Conservation (phyloP, 805 yeast genomes). For the Myxozyma mucilagina region DNA sequence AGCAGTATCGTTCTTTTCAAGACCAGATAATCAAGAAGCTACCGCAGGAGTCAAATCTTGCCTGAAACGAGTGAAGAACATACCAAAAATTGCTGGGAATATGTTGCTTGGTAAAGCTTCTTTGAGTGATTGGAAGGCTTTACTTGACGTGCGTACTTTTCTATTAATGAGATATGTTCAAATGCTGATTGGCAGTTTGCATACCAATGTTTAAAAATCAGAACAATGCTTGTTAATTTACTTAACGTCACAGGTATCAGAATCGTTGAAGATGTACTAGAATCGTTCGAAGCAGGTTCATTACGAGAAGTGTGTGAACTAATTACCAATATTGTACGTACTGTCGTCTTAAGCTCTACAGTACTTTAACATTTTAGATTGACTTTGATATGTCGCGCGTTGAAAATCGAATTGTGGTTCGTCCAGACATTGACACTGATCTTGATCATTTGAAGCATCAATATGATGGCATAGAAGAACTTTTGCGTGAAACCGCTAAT, state of each 20-base stretch:
- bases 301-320: constrained; percentile 28
- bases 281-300: constrained; percentile 15
- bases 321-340: constrained; percentile 33
- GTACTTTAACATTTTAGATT: constrained; percentile 31
- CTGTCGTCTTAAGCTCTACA: neutral
- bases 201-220: constrained; percentile 2
- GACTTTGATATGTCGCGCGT: constrained; percentile 45
- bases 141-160: constrained; percentile 34
- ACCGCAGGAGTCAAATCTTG: constrained; percentile 33
- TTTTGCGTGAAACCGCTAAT: constrained; percentile 37
- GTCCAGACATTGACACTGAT: constrained; percentile 38
- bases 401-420: constrained; percentile 37
- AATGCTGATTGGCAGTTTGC: constrained; percentile 1
- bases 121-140: constrained; percentile 39
- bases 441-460: constrained; percentile 37
- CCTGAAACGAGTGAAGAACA: constrained; percentile 40
- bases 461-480: constrained; percentile 42
- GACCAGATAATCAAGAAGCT: constrained; percentile 31
- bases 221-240: constrained; percentile 1
- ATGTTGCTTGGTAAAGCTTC: constrained; percentile 38
- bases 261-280: constrained; percentile 18
- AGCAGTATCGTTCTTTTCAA: constrained; percentile 36
- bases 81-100: constrained; percentile 33
- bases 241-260: neutral
- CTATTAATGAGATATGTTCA: constrained; percentile 29